Percentiles rank a stretch among this genome's conserved stretches.
Evolutionary conservation across 176 grass and related monocot species (phyloP).

Genomic region (Chloris gayana): DNA sequence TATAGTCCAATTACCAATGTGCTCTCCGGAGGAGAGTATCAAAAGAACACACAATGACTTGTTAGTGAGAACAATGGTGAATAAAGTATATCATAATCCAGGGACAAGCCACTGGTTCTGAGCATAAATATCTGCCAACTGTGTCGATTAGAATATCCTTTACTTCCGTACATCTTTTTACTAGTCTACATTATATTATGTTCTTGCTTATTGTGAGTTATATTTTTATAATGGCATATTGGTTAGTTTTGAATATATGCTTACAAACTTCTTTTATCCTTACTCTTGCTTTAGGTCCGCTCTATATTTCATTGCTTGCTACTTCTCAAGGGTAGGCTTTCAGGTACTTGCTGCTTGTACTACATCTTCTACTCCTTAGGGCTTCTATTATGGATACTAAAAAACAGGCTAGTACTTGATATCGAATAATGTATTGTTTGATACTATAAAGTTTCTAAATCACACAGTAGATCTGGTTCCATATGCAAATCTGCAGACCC

Average conservation of each 20-base stretch:
- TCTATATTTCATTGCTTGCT: constrained; percentile 82
- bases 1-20: background rate
- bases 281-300: constrained; percentile 63
- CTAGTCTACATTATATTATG: background rate
- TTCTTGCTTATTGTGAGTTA: constrained; percentile 30
- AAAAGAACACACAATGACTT: background rate
- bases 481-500: background rate
- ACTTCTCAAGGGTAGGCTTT: constrained; percentile 79
- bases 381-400: background rate
- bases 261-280: constrained; percentile 35
- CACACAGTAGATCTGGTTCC: background rate
- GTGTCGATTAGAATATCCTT: background rate
- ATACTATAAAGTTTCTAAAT: constrained; percentile 15
- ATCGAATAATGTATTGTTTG: background rate
- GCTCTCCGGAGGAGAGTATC: background rate
- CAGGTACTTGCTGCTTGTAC: constrained; percentile 66
- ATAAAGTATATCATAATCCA: background rate
- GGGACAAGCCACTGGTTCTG: background rate
- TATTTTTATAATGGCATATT: constrained; percentile 32
- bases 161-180: background rate
- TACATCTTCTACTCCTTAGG: constrained; percentile 28
- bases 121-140: background rate
- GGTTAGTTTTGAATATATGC: constrained; percentile 23
- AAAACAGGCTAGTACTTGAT: constrained; percentile 15
- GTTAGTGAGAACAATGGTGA: background rate